phyloP scores from a whole-genome alignment of 495 filamentous ascomycete species.

The Penicillium arizonense region DNA sequence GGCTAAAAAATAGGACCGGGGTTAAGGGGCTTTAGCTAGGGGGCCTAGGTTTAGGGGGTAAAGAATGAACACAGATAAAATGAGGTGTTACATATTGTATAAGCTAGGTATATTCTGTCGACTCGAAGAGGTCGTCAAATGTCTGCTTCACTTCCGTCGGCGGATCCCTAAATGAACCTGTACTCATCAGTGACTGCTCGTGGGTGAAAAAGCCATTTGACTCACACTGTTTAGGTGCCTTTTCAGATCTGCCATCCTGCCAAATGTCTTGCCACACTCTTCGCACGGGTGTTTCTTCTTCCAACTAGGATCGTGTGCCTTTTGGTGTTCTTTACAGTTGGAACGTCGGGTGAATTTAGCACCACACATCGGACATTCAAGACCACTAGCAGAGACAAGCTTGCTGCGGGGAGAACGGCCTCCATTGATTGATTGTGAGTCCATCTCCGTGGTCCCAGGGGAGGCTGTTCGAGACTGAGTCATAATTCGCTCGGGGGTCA shows the following conservation, averaged over 20 bases:
- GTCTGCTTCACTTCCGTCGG: too few species aligned
- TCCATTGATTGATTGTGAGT: neutral
- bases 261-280: slow-evolving; percentile 47
- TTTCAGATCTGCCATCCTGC: slow-evolving; percentile 76
- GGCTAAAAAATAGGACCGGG: too few species aligned
- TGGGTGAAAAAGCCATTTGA: neutral
- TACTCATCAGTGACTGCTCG: neutral
- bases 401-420: neutral
- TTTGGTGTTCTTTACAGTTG: slow-evolving; percentile 89
- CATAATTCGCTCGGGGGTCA: neutral
- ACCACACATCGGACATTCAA: slow-evolving; percentile 72
- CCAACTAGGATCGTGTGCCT: slow-evolving; percentile 78
- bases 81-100: too few species aligned
- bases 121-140: too few species aligned
- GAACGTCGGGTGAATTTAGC: slow-evolving; percentile 82
- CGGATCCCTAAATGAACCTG: slow-evolving; percentile 63
- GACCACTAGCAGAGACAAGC: slow-evolving; percentile 43
- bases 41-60: too few species aligned
- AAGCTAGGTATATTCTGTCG: too few species aligned
- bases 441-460: neutral
- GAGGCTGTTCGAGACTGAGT: neutral
- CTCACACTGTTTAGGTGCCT: slow-evolving; percentile 79
- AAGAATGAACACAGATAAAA: too few species aligned
- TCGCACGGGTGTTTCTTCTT: slow-evolving; percentile 70
- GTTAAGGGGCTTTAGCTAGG: too few species aligned